phyloP scores from a whole-genome alignment of 345 rosid genomes.

The Mallotus nudiflorus region DNA sequence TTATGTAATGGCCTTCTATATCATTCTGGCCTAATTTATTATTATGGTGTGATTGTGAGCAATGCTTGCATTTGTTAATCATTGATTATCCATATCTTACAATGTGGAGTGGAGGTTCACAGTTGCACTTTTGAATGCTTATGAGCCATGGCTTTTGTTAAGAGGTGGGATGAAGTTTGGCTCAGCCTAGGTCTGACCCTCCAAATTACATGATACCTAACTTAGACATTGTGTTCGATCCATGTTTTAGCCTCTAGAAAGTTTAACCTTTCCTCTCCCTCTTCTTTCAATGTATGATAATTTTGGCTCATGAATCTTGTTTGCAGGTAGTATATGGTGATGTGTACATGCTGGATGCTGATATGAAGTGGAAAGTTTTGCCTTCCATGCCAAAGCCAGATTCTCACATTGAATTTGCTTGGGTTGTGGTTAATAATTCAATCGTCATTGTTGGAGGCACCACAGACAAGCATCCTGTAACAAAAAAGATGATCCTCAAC shows the following conservation, averaged over 20 bases:
- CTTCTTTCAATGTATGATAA: not conserved
- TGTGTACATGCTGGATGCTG: constrained; percentile 87
- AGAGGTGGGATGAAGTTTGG: not conserved
- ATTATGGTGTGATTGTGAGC: not conserved
- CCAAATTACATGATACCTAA: not conserved
- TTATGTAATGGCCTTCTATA: not conserved
- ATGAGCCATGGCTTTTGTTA: not conserved
- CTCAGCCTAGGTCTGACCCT: not conserved
- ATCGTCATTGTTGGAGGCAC: constrained; percentile 90
- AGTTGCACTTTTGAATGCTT: not conserved
- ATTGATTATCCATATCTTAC: not conserved
- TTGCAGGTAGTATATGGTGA: constrained; percentile 82
- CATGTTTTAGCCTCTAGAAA: not conserved
- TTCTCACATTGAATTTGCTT: constrained; percentile 95
- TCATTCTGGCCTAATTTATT: not conserved
- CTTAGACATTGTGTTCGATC: not conserved
- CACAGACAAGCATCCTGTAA: constrained; percentile 87
- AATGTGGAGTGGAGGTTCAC: not conserved
- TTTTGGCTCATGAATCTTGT: constrained; percentile 1
- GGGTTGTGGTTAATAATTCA: constrained; percentile 86
- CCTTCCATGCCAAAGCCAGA: constrained; percentile 90
- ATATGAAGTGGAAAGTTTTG: constrained; percentile 82
- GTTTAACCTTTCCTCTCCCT: not conserved
- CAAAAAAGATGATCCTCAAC: constrained; percentile 86
- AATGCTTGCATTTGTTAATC: not conserved